These are phyloP conservation scores for Ulmus americana DNA, from an alignment of 331 rosid species.

Conservation along the genomic window DNA sequence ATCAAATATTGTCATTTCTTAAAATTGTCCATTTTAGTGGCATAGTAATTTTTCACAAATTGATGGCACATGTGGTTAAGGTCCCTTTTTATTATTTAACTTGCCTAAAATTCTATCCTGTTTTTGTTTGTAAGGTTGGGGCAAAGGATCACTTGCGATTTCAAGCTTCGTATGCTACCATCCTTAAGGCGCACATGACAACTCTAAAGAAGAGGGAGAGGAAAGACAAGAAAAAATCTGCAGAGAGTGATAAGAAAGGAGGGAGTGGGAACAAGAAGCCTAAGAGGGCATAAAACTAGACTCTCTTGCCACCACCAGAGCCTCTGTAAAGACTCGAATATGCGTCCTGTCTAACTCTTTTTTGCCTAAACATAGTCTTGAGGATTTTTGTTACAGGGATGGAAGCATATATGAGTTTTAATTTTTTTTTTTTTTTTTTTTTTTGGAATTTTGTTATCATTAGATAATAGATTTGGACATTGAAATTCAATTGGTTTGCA, in stretches of 20 bases:
- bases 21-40: too few species aligned
- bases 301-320: slow-evolving; percentile 11
- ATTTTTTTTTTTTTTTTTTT: too few species aligned
- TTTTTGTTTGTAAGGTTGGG: slow-evolving; percentile 64
- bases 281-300: slow-evolving; percentile 32
- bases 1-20: too few species aligned
- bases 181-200: slow-evolving; percentile 94
- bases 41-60: too few species aligned
- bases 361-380: background rate
- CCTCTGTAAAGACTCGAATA: slow-evolving; percentile 8
- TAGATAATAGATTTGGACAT: background rate
- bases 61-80: too few species aligned
- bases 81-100: slow-evolving; percentile 6
- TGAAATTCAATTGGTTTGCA: background rate
- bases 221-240: slow-evolving; percentile 83
- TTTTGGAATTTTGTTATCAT: background rate
- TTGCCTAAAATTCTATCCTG: slow-evolving; percentile 10
- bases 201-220: slow-evolving; percentile 92
- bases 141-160: slow-evolving; percentile 87
- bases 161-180: slow-evolving; percentile 94
- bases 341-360: background rate
- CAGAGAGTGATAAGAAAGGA: slow-evolving; percentile 56
- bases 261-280: slow-evolving; percentile 44
- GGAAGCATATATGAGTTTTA: background rate
- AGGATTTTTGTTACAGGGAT: slow-evolving; percentile 6